These are phyloP conservation scores for Dryas alaskensis DNA, from an alignment of 306 rosid genomes.

Conservation along the genomic window DNA sequence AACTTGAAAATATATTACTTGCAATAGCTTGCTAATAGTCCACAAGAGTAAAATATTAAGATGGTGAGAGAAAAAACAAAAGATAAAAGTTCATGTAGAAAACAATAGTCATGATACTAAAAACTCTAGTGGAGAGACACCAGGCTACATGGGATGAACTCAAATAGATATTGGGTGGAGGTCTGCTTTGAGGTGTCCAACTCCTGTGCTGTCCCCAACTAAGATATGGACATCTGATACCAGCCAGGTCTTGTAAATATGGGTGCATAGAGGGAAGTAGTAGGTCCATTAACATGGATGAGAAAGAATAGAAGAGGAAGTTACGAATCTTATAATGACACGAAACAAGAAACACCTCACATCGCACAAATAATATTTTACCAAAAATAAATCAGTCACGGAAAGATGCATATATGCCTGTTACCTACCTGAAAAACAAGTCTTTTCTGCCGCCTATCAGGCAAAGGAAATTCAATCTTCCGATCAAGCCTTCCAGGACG, in stretches of 20 bases:
- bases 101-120: background rate
- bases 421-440: conserved; percentile 90
- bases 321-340: background rate
- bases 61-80: background rate
- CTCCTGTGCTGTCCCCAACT: background rate
- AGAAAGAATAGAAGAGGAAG: background rate
- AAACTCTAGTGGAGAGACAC: background rate
- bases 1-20: background rate
- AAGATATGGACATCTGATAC: background rate
- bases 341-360: background rate
- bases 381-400: background rate
- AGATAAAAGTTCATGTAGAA: background rate
- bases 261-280: background rate
- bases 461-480: conserved; percentile 94
- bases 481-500: conserved; percentile 99
- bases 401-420: background rate
- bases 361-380: background rate
- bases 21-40: conserved; percentile 13
- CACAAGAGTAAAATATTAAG: background rate
- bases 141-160: background rate
- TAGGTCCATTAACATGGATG: background rate
- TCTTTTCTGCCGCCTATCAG: conserved; percentile 95
- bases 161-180: background rate
- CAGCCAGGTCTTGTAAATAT: background rate
- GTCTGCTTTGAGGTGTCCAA: background rate